A percentile compares a stretch with the other conserved stretches of the same genome.
Evolutionary conservation across 2,329 filamentous ascomycete genomes (phyloP).

Genomic region (Pseudogymnoascus sp.): DNA sequence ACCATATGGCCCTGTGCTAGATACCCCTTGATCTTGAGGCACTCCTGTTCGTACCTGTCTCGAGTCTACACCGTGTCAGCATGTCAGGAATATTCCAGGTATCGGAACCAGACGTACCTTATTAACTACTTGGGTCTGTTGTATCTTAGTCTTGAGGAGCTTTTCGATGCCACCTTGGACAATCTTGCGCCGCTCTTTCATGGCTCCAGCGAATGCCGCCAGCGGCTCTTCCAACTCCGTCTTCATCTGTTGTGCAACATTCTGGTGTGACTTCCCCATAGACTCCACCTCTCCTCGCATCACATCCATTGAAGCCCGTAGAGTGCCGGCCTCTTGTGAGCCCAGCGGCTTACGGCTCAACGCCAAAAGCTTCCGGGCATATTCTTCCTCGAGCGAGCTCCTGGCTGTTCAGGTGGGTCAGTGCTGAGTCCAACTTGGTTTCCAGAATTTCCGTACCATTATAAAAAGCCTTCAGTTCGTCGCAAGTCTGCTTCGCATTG

Average conservation of each 20-base stretch:
- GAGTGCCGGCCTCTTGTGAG: slow-evolving; percentile 75
- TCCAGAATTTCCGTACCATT: slow-evolving; percentile 46
- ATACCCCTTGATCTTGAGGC: slow-evolving; percentile 96
- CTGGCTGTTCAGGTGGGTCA: slow-evolving; percentile 50
- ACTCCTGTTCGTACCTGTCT: slow-evolving; percentile 95
- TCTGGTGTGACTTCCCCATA: slow-evolving; percentile 89
- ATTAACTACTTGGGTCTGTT: slow-evolving; percentile 85
- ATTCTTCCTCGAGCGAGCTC: slow-evolving; percentile 93
- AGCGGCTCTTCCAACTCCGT: slow-evolving; percentile 90
- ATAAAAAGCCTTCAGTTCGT: slow-evolving; percentile 91
- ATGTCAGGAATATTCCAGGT: slow-evolving; percentile 12
- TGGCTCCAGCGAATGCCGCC: slow-evolving; percentile 81
- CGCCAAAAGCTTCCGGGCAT: slow-evolving; percentile 77
- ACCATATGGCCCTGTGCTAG: slow-evolving; percentile 99
- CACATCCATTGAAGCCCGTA: slow-evolving; percentile 78
- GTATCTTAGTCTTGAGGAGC: slow-evolving; percentile 82
- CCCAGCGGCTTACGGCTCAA: slow-evolving; percentile 84
- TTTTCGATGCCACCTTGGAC: slow-evolving; percentile 92
- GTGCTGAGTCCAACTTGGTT: background rate
- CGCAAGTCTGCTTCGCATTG: slow-evolving; percentile 85
- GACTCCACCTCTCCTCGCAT: slow-evolving; percentile 82
- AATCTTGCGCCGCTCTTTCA: slow-evolving; percentile 96
- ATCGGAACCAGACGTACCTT: slow-evolving; percentile 51
- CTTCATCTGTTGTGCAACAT: slow-evolving; percentile 90
- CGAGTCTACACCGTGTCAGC: slow-evolving; percentile 51